Evolutionary conservation across 331 rosid genomes (phyloP), one percentile per base, ranked within the genome.

Genomic region (Dryas integrifolia): DNA sequence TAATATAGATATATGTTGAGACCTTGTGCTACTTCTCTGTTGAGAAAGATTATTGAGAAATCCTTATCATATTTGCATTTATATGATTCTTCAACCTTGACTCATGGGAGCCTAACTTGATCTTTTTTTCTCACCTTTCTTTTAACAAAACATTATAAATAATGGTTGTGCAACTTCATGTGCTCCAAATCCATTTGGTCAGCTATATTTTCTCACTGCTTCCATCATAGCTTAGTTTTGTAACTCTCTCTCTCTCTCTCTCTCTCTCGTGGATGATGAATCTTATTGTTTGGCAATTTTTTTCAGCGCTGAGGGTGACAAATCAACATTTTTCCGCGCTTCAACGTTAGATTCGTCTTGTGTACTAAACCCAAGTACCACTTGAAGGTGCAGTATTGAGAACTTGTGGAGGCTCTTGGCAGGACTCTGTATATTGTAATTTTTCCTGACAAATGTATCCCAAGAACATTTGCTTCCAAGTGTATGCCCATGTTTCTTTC

Each of bases 351-450:
- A 76, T 72, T 82, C 75, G 43, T 70, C 78, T 79, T 80, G 83
- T 82, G 82, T 81, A 80, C 84, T 72, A 82, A 84, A 80, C 82
- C 81, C 87, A 72, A 82, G 86, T 76, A 73, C 88, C 69, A 63
- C 64, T 83, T 72, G 85, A 86, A 76, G 87, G 35, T 30, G 78
- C 84, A 80, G 75, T 85, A 81, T 85, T 82, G 82, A 75, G 77
- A 82, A 80, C 82, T 80, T 67, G 87, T 73, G 94, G 96, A 89
- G 96, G 89, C 89, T 77, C 84, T 88, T 84, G 92, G 90, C 91
- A 82, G 97, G 96, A 86, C 85, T 90, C 77, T 90, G 97, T 89
- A 94, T 86, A 94, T 85, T 87, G 88, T 92, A 89, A 87, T 92
- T 91, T 88, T 89, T 85, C 91, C 96, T 86, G 95, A 84, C 97